Base-by-base conservation (phyloP, 2,329 filamentous ascomycete species). In the Cladophialophora bantiana region DNA sequence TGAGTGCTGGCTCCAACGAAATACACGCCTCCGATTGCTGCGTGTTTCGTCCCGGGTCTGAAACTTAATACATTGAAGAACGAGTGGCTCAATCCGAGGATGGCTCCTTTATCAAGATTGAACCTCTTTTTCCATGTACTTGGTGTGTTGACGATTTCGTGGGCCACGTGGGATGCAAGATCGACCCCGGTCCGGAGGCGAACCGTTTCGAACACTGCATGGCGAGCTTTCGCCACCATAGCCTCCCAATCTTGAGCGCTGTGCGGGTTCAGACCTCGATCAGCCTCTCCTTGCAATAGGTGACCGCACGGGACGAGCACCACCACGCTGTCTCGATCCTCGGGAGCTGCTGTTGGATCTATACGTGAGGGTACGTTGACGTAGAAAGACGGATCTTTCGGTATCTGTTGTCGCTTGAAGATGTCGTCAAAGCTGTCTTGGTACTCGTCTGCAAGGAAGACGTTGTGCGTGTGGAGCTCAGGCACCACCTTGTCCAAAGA, bases 1-100 rank as follows among this genome's bases (percentile, higher is more conserved):
- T 93, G 90, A 20, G 90, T 90, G 73, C 87, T 90, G 1, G 90
- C 90, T 38, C 90, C 90, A 0, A 92, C 90, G 74, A 93, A 92
- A 74, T 91, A 92, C 31, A 88, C 76, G 2, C 81, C 79, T 12
- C 79, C 58, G 31, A 72, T 68, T 10, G 58, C 52, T 31, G 62
- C 38, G 53, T 78, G 77, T 48, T 73, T 75, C 2, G 75, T 77
- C 35, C 67, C 70, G 0, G 77, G 77, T 35, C 77, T 65, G 68
- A 78, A 76, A 32, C 66, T 72, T 18, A 79, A 67, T 3, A 79
- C 77, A 57, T 79, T 79, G 57, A 91, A 90, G 80, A 93, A 92
- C 35, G 84, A 86, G 78, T 93, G 90, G 18, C 85, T 87, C 0
- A 93, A 80, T 0, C 90, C 90, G 0, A 93, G 83, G 63, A 93